Percentiles rank a stretch among this genome's conserved stretches.
Conservation (phyloP, 768 basidiomycete species). For the Gymnopilus dilepis region DNA sequence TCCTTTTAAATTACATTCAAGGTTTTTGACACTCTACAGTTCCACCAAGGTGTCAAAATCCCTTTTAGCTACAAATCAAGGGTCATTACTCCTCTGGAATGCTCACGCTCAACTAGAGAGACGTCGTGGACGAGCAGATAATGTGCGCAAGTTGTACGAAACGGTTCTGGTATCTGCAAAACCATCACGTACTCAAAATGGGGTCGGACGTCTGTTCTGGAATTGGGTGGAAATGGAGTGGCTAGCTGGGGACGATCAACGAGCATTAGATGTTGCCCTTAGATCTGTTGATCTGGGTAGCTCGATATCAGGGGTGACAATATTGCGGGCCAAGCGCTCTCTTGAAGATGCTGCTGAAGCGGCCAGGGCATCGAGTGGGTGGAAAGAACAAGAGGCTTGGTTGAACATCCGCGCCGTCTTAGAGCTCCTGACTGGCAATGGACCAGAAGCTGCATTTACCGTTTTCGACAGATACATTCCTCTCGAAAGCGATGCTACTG, state of each 20-base stretch:
- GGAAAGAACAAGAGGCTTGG: slow-evolving; percentile 72
- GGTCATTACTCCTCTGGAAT: slow-evolving; percentile 72
- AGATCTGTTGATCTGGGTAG: slow-evolving; percentile 60
- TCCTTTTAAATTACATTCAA: not conserved
- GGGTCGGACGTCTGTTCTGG: slow-evolving; percentile 67
- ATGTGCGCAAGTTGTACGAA: slow-evolving; percentile 80
- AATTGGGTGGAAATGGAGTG: slow-evolving; percentile 89
- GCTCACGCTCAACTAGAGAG: slow-evolving; percentile 78
- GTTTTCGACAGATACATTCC: slow-evolving; percentile 45
- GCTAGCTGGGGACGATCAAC: slow-evolving; percentile 56
- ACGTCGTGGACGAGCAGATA: slow-evolving; percentile 63
- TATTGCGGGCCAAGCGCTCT: slow-evolving; percentile 67
- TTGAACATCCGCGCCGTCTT: slow-evolving; percentile 66
- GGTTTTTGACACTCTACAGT: slow-evolving; percentile 39
- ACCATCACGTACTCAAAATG: slow-evolving; percentile 37
- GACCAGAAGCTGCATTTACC: slow-evolving; percentile 43
- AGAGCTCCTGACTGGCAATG: slow-evolving; percentile 58
- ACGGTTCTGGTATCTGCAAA: slow-evolving; percentile 60
- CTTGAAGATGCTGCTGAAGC: slow-evolving; percentile 56
- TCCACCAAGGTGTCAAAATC: slow-evolving; percentile 72
- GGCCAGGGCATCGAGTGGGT: slow-evolving; percentile 32
- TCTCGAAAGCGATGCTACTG: slow-evolving; percentile 28
- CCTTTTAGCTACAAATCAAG: slow-evolving; percentile 58
- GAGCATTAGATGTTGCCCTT: slow-evolving; percentile 58
- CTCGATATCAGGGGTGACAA: slow-evolving; percentile 49